Base-by-base conservation (phyloP, 1,139 yeast genomes). In the Williopsis jadinii region DNA sequence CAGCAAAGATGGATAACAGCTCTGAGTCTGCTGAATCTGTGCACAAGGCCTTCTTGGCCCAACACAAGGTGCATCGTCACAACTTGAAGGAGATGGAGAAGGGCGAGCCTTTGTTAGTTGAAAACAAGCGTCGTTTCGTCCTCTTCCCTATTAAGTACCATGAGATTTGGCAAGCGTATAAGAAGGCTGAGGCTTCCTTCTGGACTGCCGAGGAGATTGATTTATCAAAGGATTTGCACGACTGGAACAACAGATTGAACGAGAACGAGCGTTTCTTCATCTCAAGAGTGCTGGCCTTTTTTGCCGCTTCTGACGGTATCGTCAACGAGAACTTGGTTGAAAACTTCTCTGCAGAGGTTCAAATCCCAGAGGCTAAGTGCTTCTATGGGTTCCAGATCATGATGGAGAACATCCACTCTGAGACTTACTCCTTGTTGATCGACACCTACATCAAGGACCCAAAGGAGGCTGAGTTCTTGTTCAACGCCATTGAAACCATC, bases 161-260 rank as follows among this genome's bases (percentile, higher is more conserved):
- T 63, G 97, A 92, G 70, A 85, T 94, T 60, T 92, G 98, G 97
- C 95, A 90, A 66, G 92, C 95, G 77, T 92, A 92, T 71, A 92
- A 92, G 73, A 88, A 90, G 70, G 97, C 97, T 35, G 98, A 92
- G 72, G 97, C 98, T 24, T 87, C 97, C 11, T 92, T 92, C 76
- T 92, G 99, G 99, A 92, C 98, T 40, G 97, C 98, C 42, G 99
- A 92, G 71, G 99, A 92, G 70, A 88, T 94, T 54, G 99, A 92
- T 66, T 75, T 92, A 54, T 81, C 95, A 49, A 92, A 92, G 72
- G 99, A 92, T 64, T 62, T 75, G 49, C 75, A 75, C 58, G 97
- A 92, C 69, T 90, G 97, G 96, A 87, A 85, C 60, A 72, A 82
- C 66, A 72, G 71, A 56, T 70, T 92, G 67, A 87, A 73, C 60